Evolutionary conservation across 768 basidiomycete species (phyloP), one percentile per base, ranked within the genome.

Genomic region (Tricholoma saponaceum): DNA sequence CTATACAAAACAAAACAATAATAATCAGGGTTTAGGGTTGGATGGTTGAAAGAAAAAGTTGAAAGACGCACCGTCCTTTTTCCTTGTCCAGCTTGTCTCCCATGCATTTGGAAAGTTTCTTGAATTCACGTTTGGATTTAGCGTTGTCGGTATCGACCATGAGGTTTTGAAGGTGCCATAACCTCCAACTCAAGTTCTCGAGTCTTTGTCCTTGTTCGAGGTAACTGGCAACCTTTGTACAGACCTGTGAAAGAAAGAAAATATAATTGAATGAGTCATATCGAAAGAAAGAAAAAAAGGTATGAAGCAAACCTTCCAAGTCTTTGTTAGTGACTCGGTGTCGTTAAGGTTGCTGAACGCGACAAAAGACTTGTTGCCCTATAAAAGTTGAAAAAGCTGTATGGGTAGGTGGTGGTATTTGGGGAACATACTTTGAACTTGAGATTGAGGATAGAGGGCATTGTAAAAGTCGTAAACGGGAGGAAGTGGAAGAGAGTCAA

Each of bases 351-450:
- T 91, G 72, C 88, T 89, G 76, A 94, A 94, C 60, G 92, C 90
- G 72, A 93, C 89, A 72, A 94, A 94, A 70, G 92, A 93, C 79
- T 93, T 94, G 84, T 94, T 94, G 75, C 92, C 89, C 91, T 92
- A 68, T 52, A 47, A 37, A 49, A 56, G 16, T 47, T 47, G 51
- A 39, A 60, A 54, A 28, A 44, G 60, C 44, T 25, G 39, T 49
- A 58, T 49, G 50, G 59, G 2, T 28, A 8, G 28, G 28, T 28
- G 28, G 8, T 28, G 52, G 12, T 20, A 49, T 9, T 13, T 3
- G 5, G 18, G 54, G 68, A 56, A 70, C 74, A 51, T 64, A 82
- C 87, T 79, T 89, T 89, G 84, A 88, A 89, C 83, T 89, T 89
- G 82, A 89, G 85, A 72, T 89, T 89, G 76, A 87, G 83, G 74